Evolutionary conservation across 768 basidiomycete genomes (phyloP).

Genomic region (Pulveroboletus sp.): DNA sequence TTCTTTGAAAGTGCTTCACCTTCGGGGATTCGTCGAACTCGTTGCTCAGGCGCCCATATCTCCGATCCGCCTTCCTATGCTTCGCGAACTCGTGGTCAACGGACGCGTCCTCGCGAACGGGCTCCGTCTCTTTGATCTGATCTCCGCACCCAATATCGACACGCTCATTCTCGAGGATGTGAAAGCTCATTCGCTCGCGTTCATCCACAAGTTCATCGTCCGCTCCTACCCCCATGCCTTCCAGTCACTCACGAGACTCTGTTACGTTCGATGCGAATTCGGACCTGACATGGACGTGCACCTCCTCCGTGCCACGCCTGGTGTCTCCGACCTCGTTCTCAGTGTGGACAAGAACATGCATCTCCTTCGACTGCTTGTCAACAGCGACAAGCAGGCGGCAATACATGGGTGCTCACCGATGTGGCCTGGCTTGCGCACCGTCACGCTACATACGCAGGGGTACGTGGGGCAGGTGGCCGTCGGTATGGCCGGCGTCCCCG

Average conservation of each 20-base stretch:
- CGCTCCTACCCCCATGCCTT: conserved; percentile 25
- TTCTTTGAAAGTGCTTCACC: conserved; percentile 21
- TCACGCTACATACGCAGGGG: conserved; percentile 30
- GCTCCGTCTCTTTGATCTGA: conserved; percentile 29
- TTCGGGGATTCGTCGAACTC: conserved; percentile 31
- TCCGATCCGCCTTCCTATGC: conserved; percentile 20
- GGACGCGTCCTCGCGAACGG: conserved; percentile 27
- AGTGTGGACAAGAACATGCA: conserved; percentile 29
- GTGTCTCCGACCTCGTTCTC: conserved; percentile 28
- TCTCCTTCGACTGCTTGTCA: conserved; percentile 29
- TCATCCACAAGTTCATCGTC: conserved; percentile 27
- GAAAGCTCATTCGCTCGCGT: conserved; percentile 21
- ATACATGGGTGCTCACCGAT: conserved; percentile 26
- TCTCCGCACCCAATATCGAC: conserved; percentile 30
- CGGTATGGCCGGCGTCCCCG: conserved; percentile 17
- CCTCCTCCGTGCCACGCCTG: conserved; percentile 30
- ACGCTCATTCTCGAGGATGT: conserved; percentile 30
- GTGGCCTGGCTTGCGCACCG: conserved; percentile 24
- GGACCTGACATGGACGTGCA: conserved; percentile 30
- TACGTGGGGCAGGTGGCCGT: conserved; percentile 15
- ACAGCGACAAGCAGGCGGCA: conserved; percentile 31
- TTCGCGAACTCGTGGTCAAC: conserved; percentile 30
- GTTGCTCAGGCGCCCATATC: conserved; percentile 14
- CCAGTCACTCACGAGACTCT: conserved; percentile 25
- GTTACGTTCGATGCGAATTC: conserved; percentile 30